Conservation (phyloP, 2,329 filamentous ascomycete species). For the Juglanconis sp. region DNA sequence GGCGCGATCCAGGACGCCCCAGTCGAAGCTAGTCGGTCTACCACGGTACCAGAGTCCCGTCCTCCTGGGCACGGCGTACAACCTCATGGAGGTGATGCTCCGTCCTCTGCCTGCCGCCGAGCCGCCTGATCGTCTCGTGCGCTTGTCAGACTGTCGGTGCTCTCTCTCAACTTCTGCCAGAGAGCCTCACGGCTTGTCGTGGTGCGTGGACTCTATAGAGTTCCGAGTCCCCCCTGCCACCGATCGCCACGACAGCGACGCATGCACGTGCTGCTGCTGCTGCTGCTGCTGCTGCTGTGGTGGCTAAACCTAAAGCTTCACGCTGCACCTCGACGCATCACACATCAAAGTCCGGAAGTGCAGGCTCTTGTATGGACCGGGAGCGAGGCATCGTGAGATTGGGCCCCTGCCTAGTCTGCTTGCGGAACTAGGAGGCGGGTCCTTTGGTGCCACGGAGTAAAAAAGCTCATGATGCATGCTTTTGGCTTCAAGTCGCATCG, state of each 20-base stretch:
- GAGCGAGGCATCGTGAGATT: background rate
- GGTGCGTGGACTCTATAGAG: too few species aligned
- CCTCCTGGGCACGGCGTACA: background rate
- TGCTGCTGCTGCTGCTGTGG: too few species aligned
- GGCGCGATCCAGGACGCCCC: too few species aligned
- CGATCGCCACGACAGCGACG: background rate
- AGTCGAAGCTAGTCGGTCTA: background rate
- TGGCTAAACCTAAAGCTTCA: background rate
- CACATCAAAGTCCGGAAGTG: background rate
- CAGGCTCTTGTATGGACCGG: background rate
- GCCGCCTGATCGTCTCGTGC: too few species aligned
- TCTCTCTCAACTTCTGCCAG: background rate
- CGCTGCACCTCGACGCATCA: background rate
- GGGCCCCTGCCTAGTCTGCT: background rate
- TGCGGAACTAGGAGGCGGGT: conserved; percentile 5
- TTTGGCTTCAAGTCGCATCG: conserved; percentile 16
- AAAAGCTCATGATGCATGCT: conserved; percentile 12
- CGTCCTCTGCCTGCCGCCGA: background rate
- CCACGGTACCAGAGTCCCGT: background rate
- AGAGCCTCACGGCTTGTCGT: background rate
- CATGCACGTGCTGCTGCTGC: background rate
- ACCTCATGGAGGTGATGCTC: conserved; percentile 10
- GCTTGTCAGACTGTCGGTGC: too few species aligned
- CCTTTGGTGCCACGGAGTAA: conserved; percentile 2
- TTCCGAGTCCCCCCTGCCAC: background rate